Evolutionary conservation across 164 flowering plant genomes (phyloP).

Genomic region (Vitis rupestris): DNA sequence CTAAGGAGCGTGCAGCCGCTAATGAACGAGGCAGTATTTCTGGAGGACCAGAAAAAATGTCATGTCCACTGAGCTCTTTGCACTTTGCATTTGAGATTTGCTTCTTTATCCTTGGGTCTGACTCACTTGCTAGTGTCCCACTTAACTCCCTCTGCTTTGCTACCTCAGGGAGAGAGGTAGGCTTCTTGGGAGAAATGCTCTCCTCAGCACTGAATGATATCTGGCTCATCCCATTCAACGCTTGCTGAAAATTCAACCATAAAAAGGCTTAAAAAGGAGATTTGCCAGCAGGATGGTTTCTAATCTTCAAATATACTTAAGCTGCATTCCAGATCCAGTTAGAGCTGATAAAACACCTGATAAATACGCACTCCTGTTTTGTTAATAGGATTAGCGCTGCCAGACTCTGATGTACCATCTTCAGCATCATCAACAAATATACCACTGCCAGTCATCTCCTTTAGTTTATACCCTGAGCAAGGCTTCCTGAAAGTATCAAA

Average conservation of each 20-base stretch:
- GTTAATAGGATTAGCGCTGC: slow-evolving; percentile 19
- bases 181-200: slow-evolving; percentile 54
- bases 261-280: neutral
- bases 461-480: slow-evolving; percentile 53
- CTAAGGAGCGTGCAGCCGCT: slow-evolving; percentile 45
- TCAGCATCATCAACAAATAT: slow-evolving; percentile 40
- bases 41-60: slow-evolving; percentile 82
- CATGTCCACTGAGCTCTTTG: slow-evolving; percentile 86
- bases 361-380: slow-evolving; percentile 37
- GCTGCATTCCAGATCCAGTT: neutral
- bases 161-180: slow-evolving; percentile 45
- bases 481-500: slow-evolving; percentile 47
- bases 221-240: slow-evolving; percentile 57
- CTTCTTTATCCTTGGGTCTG: slow-evolving; percentile 40
- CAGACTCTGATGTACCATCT: slow-evolving; percentile 31
- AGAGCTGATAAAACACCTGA: slow-evolving; percentile 37
- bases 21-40: slow-evolving; percentile 58
- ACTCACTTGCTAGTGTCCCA: slow-evolving; percentile 24
- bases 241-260: slow-evolving; percentile 39
- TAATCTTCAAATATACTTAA: neutral
- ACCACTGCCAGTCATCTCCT: slow-evolving; percentile 63
- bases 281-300: neutral
- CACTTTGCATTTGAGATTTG: slow-evolving; percentile 72
- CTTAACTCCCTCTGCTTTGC: slow-evolving; percentile 53
- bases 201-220: slow-evolving; percentile 55